phyloP scores from a whole-genome alignment of 768 basidiomycete genomes.

The Scleroderma citrinum region DNA sequence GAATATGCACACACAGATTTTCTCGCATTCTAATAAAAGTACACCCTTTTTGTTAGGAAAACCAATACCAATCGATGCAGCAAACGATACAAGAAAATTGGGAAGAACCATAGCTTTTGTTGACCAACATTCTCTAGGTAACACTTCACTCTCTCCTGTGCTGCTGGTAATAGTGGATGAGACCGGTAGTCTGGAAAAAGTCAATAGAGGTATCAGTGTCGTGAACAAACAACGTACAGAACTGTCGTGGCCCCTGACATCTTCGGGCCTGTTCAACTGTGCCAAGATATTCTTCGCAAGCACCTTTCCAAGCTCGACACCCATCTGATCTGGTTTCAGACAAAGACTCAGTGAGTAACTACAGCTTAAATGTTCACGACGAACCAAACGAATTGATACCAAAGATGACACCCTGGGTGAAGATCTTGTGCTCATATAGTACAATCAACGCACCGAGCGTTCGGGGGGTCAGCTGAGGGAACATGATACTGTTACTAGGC shows the following conservation, averaged over 20 bases:
- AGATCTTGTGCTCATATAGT: conserved; percentile 98
- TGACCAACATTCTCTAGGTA: too few species aligned
- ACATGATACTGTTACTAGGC: conserved; percentile 94
- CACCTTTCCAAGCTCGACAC: conserved; percentile 96
- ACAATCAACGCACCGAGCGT: conserved; percentile 86
- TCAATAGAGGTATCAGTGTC: conserved; percentile 5
- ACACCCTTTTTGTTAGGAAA: too few species aligned
- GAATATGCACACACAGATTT: too few species aligned
- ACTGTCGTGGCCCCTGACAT: conserved; percentile 85
- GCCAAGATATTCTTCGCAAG: conserved; percentile 93
- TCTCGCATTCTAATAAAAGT: too few species aligned
- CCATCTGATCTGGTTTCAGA: conserved; percentile 85
- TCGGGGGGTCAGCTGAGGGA: conserved; percentile 87
- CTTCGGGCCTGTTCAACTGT: conserved; percentile 73
- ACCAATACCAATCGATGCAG: too few species aligned
- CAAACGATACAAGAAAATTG: too few species aligned
- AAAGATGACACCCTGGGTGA: conserved; percentile 95
- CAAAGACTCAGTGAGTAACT: background rate
- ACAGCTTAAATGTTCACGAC: conserved; percentile 15
- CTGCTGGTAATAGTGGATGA: conserved; percentile 97
- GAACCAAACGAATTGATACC: conserved; percentile 96
- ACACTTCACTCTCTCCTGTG: conserved; percentile 61
- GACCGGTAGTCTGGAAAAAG: conserved; percentile 70
- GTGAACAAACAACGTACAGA: conserved; percentile 40
- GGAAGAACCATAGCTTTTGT: too few species aligned